Base-by-base conservation (phyloP, 176 grass and related monocot species). In the Poa pratensis region DNA sequence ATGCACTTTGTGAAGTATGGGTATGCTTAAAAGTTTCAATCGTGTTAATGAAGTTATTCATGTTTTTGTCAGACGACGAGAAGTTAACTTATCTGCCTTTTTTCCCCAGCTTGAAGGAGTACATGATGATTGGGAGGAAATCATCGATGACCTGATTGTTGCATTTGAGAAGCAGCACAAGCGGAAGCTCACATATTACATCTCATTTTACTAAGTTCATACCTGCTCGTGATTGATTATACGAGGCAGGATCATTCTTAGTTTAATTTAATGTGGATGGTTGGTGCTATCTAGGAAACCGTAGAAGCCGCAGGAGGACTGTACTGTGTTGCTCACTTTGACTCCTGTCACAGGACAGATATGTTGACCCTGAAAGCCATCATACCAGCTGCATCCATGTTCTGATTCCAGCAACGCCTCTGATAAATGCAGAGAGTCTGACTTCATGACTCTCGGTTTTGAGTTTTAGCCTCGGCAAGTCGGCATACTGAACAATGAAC, bases 141-240 rank as follows among this genome's bases (percentile, higher is more conserved):
- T 83, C n/a, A 87, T 83, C 9, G 88, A 90, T 83, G 84, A 86
- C 74, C 54, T 90, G 79, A 55, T 90, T 73, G 67, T n/a, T 57
- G 20, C 37, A 58, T 90, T 90, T n/a, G 84, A 89, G 84, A 86
- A 79, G 65, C 88, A 86, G 66, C 79, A 90, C 80, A 86, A 87
- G 59, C 57, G 80, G 80, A 87, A 74, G 68, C 80, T 90, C 24
- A 46, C 80, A 61, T 90, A 87, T 68, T 83, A 76, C 80, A 84
- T 83, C 15, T 63, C 75, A 5, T 90, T 90, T 61, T 90, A 90
- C 80, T 83, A 79, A 86, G 17, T 77, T 9, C 52, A 16, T 71
- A 64, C 50, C 27, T 60, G 28, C 42, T 57, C 30, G 7, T 58
- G 32, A 18, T 23, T 35, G 23, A 32, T 51, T 76, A 70, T 37